A percentile compares a stretch with the other conserved stretches of the same genome.
Conservation (phyloP, 2,329 filamentous ascomycete genomes). For the Bipolaris gigantea region DNA sequence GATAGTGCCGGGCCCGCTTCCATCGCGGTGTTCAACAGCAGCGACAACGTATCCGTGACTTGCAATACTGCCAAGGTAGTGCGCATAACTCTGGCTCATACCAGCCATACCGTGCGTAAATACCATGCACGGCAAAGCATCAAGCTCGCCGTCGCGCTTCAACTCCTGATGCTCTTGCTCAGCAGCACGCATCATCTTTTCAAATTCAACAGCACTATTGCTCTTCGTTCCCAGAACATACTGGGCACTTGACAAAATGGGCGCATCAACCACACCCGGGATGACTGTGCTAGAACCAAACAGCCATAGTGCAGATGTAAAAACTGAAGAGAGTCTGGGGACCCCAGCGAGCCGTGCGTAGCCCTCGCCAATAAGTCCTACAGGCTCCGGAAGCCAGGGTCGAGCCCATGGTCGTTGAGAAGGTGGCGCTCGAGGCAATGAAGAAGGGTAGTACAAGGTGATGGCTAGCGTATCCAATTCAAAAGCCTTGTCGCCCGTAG, state of each 20-base stretch:
- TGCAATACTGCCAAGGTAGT: constrained; percentile 51
- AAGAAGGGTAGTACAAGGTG: constrained; percentile 51
- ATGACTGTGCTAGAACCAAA: constrained; percentile 48
- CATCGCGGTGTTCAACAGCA: constrained; percentile 53
- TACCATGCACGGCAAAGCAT: constrained; percentile 48
- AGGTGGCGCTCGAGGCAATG: constrained; percentile 22
- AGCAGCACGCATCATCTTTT: constrained; percentile 18
- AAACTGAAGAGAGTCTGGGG: constrained; percentile 37
- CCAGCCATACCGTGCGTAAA: constrained; percentile 54
- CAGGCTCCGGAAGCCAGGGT: constrained; percentile 50
- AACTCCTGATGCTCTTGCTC: constrained; percentile 26
- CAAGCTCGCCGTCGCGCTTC: constrained; percentile 30
- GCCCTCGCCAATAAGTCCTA: constrained; percentile 48
- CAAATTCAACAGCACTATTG: constrained; percentile 17
- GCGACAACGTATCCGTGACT: constrained; percentile 51
- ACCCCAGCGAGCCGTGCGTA: constrained; percentile 49
- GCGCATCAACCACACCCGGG: constrained; percentile 49
- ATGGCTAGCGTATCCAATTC: constrained; percentile 51
- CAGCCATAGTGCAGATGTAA: constrained; percentile 48
- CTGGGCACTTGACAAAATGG: constrained; percentile 36
- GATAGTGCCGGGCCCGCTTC: constrained; percentile 50
- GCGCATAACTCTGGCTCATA: constrained; percentile 50
- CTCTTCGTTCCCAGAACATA: constrained; percentile 28
- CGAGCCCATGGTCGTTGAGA: constrained; percentile 41
- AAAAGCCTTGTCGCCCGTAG: constrained; percentile 47